Percentiles rank a stretch among this genome's conserved stretches.
Evolutionary conservation across 495 filamentous ascomycete genomes (phyloP).

Genomic region (Penicillium subrubescens): DNA sequence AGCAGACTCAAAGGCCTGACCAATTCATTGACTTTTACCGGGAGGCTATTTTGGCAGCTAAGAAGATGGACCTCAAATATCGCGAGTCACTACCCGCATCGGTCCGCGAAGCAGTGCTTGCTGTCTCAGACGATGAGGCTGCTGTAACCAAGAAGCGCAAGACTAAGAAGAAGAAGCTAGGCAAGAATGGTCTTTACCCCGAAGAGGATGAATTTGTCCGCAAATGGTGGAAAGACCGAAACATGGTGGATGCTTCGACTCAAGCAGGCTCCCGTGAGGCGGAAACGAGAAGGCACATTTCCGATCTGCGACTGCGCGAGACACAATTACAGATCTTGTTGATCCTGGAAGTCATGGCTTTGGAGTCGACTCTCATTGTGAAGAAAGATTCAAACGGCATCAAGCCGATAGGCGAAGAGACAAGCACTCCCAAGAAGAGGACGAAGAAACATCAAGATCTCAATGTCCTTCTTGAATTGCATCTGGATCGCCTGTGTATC

Average conservation of each 20-base stretch:
- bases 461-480: constrained; percentile 71
- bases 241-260: constrained; percentile 36
- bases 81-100: constrained; percentile 70
- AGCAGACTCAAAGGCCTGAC: constrained; percentile 20
- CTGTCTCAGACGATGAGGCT: constrained; percentile 61
- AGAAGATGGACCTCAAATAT: constrained; percentile 87
- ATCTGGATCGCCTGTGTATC: constrained; percentile 89
- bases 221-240: constrained; percentile 73
- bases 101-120: constrained; percentile 63
- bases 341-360: constrained; percentile 81
- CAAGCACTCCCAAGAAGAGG: constrained; percentile 43
- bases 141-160: constrained; percentile 58
- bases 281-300: constrained; percentile 58
- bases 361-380: constrained; percentile 54
- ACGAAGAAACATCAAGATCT: constrained; percentile 60
- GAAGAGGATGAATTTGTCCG: constrained; percentile 73
- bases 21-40: constrained; percentile 70
- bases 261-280: constrained; percentile 53
- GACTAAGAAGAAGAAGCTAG: constrained; percentile 68
- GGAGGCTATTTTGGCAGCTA: constrained; percentile 68
- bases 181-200: constrained; percentile 76
- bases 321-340: constrained; percentile 90
- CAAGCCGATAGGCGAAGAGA: constrained; percentile 37
- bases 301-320: constrained; percentile 70
- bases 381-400: constrained; percentile 27